Base-by-base conservation (phyloP, 2,329 filamentous ascomycete genomes). In the Biscogniauxia mediterranea region DNA sequence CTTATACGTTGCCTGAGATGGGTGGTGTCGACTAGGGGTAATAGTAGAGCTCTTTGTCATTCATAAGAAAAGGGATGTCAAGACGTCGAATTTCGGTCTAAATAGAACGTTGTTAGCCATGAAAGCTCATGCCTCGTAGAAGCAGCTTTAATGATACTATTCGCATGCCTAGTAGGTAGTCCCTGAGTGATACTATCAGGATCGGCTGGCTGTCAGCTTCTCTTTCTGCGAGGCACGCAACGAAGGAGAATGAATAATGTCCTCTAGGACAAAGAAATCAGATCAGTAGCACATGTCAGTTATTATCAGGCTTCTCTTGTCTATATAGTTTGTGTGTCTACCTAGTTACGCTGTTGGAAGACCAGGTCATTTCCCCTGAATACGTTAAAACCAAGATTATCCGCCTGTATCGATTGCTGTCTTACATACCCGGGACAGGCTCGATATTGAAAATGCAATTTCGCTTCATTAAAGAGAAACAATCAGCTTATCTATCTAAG, bases 1-100 rank as follows among this genome's bases (percentile, higher is more conserved):
- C 13, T 7, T 46, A 32, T n/a, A 9, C 38, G 13, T 46, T 15
- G 17, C 4, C 11, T n/a, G 15, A n/a, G 38, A 17, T n/a, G 38
- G 17, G 38, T 46, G 17, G 38, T 46, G 38, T 46, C 15, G 38
- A 7, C 11, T 9, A 46, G 38, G 15, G 4, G 17, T 15, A 11
- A 46, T 46, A 6, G 38, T 46, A 46, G 56, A 56, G 28, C 54
- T 61, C 59, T 52, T 58, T 63, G 38, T 54, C 53, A 60, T 61
- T 54, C 59, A 57, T 59, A 50, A 60, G 52, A 57, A 52, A 28
- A 54, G 11, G 55, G 52, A 61, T 52, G 46, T 55, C 42, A 50
- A 46, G 38, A n/a, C 38, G 17, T 46, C 6, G 2, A 6, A 17
- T n/a, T 46, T 6, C 6, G 13, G 38, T n/a, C 13, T 46, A 46